phyloP scores from a whole-genome alignment of 441 rosid genomes.

The Metrosideros polymorpha region DNA sequence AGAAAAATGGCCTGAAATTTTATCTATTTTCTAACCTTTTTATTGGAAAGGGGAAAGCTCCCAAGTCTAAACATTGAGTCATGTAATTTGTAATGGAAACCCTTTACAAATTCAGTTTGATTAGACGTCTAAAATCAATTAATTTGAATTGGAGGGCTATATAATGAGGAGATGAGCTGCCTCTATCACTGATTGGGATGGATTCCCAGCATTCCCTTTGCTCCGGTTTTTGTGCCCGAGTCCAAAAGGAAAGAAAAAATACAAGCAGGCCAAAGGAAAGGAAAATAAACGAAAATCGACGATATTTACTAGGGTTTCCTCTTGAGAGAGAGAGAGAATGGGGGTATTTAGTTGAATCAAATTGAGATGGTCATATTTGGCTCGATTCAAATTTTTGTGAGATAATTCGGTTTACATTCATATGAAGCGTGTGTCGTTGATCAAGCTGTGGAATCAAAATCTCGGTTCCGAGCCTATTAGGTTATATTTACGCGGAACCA shows the following conservation, averaged over 20 bases:
- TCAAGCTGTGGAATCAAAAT: neutral
- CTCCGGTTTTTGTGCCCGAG: neutral
- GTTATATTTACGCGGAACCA: rapidly evolving
- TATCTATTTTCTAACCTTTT: neutral
- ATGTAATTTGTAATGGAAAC: neutral
- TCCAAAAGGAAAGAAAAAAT: neutral
- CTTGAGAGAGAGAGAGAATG: neutral
- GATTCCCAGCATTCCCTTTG: neutral
- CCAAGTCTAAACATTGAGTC: neutral
- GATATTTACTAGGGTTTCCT: neutral
- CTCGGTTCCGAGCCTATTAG: rapidly evolving
- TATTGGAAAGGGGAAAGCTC: neutral
- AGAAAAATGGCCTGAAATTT: neutral
- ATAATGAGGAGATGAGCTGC: neutral
- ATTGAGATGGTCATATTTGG: rapidly evolving
- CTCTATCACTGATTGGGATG: neutral
- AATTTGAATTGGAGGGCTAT: neutral
- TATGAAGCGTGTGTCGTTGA: neutral
- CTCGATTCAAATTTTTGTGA: neutral
- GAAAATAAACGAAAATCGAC: neutral
- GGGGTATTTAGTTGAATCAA: neutral
- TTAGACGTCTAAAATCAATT: neutral
- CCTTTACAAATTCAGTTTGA: neutral
- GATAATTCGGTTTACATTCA: neutral
- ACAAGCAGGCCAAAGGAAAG: neutral